Evolutionary conservation across 352 stramenopile species (phyloP), one percentile per base, ranked within the genome.

Genomic region (Saprolegnia diclina): DNA sequence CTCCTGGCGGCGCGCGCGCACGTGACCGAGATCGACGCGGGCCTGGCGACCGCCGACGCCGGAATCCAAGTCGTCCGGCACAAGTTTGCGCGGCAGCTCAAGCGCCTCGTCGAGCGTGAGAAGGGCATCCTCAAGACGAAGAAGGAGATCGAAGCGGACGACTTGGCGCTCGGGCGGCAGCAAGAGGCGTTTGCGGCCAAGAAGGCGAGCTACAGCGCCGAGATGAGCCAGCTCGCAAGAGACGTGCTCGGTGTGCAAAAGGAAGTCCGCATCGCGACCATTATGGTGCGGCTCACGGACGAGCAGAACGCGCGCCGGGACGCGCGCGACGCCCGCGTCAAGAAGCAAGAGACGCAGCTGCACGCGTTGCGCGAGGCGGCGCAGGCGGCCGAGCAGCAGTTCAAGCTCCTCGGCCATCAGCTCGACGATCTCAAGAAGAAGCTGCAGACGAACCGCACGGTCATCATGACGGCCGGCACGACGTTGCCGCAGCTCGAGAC

Each of bases 401-500:
- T 86, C 59, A 77, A 74, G 48, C 87, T 92, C 77, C 65, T 91
- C 26, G 77, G 72, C 26, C 88, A 89, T 42, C 84, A 94, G 66
- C 78, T 85, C 22, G 83, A 90, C 55, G 86, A 92, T 32, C 75
- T 90, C 4, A 79, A 90, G 63, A 90, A 90, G 65, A 90, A 83
- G 22, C 65, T 90, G 52, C 73, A 74, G 18, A 80, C 90, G 50
- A 83, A 91, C 61, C 79, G 77, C n/a, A 92, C 91, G 68, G 81
- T 85, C 14, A 91, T 92, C 57, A 84, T 85, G 21, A 91, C 86
- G 9, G 86, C 86, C 10, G 82, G 90, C 48, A 76, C 84, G 11
- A 88, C 90, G 77, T 88, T 94, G 54, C 86, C 86, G 0, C 77
- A 80, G 10, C 76, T 92, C 13, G 86, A 92, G 53, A 75, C 86